phyloP scores from a whole-genome alignment of 164 flowering plant species.

The Stephania japonica region DNA sequence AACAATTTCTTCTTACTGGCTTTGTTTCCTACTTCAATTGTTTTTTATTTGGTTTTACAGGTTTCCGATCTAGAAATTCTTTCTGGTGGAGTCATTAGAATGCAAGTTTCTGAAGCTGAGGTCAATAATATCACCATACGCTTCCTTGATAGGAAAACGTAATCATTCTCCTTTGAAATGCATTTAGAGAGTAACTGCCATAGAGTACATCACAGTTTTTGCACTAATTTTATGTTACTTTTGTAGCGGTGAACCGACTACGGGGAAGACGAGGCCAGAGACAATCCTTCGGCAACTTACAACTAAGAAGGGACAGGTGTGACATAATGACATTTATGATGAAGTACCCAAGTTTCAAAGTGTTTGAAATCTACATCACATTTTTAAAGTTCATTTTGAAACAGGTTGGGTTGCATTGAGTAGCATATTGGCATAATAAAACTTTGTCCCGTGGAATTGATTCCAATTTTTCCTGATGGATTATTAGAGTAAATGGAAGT shows the following conservation, averaged over 20 bases:
- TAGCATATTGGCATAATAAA: no score
- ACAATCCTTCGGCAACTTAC: conserved; percentile 90
- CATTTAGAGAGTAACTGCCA: background rate
- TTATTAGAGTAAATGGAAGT: no score
- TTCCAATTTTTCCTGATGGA: no score
- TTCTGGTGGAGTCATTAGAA: conserved; percentile 84
- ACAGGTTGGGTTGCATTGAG: background rate
- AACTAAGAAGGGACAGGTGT: conserved; percentile 97
- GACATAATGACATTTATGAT: conserved; percentile 13
- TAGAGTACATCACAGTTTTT: background rate
- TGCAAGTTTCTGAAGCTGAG: conserved; percentile 94
- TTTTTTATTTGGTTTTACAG: conserved; percentile 26
- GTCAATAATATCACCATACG: conserved; percentile 83
- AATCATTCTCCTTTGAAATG: conserved; percentile 20
- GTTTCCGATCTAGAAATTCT: conserved; percentile 90
- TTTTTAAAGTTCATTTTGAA: background rate
- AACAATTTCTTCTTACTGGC: background rate
- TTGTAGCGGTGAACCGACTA: conserved; percentile 89
- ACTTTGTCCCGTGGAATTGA: no score
- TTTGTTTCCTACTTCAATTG: background rate
- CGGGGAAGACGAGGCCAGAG: conserved; percentile 94
- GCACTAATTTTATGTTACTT: conserved; percentile 4
- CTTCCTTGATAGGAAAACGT: conserved; percentile 89
- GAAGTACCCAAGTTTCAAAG: background rate
- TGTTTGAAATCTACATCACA: background rate